Percentiles rank a stretch among this genome's conserved stretches.
Evolutionary conservation across 2,329 filamentous ascomycete genomes (phyloP).

Genomic region (Fusarium praegraminearum): DNA sequence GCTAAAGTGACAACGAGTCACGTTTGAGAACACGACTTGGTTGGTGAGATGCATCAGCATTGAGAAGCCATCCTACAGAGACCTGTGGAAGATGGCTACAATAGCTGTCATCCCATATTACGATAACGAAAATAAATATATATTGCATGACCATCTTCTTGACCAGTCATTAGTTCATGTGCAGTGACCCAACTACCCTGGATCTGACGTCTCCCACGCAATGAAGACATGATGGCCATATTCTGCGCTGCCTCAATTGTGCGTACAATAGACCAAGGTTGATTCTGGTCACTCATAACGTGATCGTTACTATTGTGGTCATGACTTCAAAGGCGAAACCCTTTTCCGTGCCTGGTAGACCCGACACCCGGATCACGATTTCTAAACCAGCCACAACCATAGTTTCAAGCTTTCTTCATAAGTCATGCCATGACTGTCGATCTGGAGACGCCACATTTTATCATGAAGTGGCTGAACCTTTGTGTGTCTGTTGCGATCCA

Average conservation of each 20-base stretch:
- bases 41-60: conserved; percentile 20
- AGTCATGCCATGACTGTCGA: neutral
- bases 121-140: conserved; percentile 38
- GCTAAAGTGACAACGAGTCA: conserved; percentile 18
- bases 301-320: neutral
- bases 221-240: neutral
- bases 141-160: conserved; percentile 15
- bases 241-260: neutral
- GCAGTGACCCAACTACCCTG: neutral
- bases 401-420: neutral
- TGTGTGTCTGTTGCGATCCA: conserved; percentile 16
- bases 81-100: conserved; percentile 6
- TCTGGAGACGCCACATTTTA: neutral
- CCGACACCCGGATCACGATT: neutral
- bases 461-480: neutral
- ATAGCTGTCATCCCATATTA: conserved; percentile 16
- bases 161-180: neutral
- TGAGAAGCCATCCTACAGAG: conserved; percentile 21
- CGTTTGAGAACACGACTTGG: conserved; percentile 20
- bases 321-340: too few relatives aligned
- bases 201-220: neutral
- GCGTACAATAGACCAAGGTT: neutral
- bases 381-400: neutral
- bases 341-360: neutral
- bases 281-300: neutral